Conservation (phyloP, 2,329 filamentous ascomycete genomes). For the Apiospora phragmitis region DNA sequence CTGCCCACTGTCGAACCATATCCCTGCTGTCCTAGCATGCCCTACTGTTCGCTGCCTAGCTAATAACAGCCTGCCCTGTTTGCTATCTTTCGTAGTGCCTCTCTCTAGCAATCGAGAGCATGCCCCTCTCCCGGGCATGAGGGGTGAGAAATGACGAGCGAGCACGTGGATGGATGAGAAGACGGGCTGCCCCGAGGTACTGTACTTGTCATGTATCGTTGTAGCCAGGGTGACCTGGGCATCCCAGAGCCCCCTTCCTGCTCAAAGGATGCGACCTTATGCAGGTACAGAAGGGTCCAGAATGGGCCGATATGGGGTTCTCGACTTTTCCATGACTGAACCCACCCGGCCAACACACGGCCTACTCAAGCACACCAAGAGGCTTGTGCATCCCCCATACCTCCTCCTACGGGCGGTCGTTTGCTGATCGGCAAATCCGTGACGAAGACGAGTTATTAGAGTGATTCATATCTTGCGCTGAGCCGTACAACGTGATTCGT, state of each 20-base stretch:
- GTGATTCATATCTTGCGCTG: not conserved
- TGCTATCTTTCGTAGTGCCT: not conserved
- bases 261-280: not conserved
- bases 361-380: not conserved
- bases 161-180: not conserved
- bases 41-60: not conserved
- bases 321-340: not conserved
- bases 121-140: not conserved
- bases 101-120: not conserved
- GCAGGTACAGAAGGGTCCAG: conserved; percentile 1
- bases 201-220: not conserved
- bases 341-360: not conserved
- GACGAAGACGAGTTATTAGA: not conserved
- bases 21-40: too few species aligned
- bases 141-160: not conserved
- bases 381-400: not conserved
- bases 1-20: not conserved
- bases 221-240: not conserved
- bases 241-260: not conserved
- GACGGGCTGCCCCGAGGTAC: not conserved
- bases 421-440: not conserved
- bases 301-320: not conserved
- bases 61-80: not conserved
- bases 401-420: not conserved
- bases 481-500: not conserved